These are phyloP conservation scores for Mallotus repandus DNA, from an alignment of 441 rosid species.

Conservation along the genomic window DNA sequence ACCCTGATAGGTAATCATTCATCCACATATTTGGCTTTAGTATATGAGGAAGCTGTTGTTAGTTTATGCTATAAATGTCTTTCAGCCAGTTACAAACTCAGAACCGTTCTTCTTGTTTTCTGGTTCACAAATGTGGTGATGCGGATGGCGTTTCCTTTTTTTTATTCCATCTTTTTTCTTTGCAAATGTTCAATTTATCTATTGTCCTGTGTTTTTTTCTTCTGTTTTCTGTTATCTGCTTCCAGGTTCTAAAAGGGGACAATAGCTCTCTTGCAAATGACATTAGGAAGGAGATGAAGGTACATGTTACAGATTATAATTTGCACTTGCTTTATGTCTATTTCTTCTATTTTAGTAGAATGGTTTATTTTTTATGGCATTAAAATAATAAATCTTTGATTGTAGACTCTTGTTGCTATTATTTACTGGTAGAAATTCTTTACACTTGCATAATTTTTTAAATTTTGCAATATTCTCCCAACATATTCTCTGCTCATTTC, in stretches of 20 bases:
- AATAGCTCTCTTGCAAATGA: conserved; percentile 89
- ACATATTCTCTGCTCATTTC: conserved; percentile 18
- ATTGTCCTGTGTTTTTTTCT: not conserved
- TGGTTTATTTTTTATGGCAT: not conserved
- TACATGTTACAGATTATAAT: conserved; percentile 25
- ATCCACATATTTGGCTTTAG: not conserved
- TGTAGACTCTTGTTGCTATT: not conserved
- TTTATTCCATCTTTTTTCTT: not conserved
- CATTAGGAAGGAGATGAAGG: conserved; percentile 96
- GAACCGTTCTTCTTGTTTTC: not conserved
- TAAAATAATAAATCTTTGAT: conserved; percentile 5
- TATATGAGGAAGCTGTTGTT: not conserved
- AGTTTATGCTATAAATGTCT: not conserved
- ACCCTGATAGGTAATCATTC: not conserved
- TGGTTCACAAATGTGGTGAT: not conserved
- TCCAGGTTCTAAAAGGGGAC: conserved; percentile 80
- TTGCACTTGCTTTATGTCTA: not conserved
- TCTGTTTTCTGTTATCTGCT: conserved; percentile 22
- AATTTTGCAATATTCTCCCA: conserved; percentile 12
- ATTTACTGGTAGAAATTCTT: no score
- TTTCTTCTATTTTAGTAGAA: conserved; percentile 7
- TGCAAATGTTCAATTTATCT: not conserved
- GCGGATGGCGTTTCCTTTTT: not conserved
- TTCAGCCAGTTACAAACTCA: not conserved
- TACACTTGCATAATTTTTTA: conserved; percentile 13